Evolutionary conservation across 371 early-diverging fungal genomes (phyloP).

Genomic region (Apophysomyces elegans): DNA sequence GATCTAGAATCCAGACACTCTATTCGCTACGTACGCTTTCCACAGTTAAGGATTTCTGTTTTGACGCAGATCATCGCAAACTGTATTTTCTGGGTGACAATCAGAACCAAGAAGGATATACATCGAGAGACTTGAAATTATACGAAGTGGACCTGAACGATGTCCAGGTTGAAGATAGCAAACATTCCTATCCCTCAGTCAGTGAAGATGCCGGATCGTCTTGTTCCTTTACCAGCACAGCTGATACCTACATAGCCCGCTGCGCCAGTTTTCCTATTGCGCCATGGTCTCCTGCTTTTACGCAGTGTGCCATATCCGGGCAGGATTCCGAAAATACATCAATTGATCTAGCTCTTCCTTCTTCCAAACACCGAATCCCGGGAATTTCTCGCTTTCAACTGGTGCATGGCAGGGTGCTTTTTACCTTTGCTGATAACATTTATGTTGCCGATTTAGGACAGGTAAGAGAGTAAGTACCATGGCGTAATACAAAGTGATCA

Average conservation of each 20-base stretch:
- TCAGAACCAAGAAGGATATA: constrained; percentile 18
- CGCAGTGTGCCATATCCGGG: constrained; percentile 17
- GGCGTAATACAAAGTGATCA: not conserved
- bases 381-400: constrained; percentile 23
- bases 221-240: not conserved
- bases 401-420: constrained; percentile 16
- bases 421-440: constrained; percentile 18
- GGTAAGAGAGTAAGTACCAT: constrained; percentile 17
- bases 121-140: constrained; percentile 27
- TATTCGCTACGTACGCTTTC: constrained; percentile 37
- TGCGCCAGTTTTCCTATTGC: constrained; percentile 9
- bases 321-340: constrained; percentile 5
- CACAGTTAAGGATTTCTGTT: constrained; percentile 60
- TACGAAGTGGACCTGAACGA: constrained; percentile 24
- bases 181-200: too few species aligned
- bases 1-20: constrained; percentile 42
- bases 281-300: constrained; percentile 20
- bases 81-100: constrained; percentile 67
- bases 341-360: constrained; percentile 7
- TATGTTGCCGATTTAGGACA: constrained; percentile 20
- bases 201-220: constrained; percentile 1
- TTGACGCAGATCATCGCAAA: constrained; percentile 50
- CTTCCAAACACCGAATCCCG: constrained; percentile 14
- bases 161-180: too few species aligned
- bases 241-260: constrained; percentile 14